These are phyloP conservation scores for Mycena amicta DNA, from an alignment of 768 basidiomycete species.

Conservation along the genomic window DNA sequence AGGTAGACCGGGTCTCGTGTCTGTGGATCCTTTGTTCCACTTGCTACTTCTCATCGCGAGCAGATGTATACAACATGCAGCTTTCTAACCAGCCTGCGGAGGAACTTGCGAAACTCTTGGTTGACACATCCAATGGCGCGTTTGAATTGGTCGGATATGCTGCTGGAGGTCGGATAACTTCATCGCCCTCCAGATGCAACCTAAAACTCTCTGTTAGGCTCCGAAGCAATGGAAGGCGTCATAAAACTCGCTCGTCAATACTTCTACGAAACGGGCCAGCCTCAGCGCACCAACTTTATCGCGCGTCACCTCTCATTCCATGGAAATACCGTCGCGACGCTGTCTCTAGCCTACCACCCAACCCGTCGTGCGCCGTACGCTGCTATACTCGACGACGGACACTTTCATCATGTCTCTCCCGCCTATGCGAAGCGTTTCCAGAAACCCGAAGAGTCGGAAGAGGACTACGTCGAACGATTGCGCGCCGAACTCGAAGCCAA, in stretches of 20 bases:
- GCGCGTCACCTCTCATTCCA: conserved; percentile 80
- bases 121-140: conserved; percentile 70
- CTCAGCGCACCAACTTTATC: conserved; percentile 76
- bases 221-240: conserved; percentile 89
- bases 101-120: conserved; percentile 66
- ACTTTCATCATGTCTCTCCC: conserved; percentile 86
- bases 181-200: too few species aligned
- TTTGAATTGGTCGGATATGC: conserved; percentile 74
- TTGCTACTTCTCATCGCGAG: not conserved
- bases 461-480: conserved; percentile 77
- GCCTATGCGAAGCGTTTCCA: conserved; percentile 86
- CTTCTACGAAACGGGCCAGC: conserved; percentile 68
- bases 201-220: too few species aligned
- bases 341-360: conserved; percentile 71
- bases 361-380: conserved; percentile 69
- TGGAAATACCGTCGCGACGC: conserved; percentile 76
- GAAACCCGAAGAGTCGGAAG: conserved; percentile 67
- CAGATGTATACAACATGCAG: conserved; percentile 83
- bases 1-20: conserved; percentile 80
- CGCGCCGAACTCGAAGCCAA: conserved; percentile 83
- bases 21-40: conserved; percentile 26
- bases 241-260: conserved; percentile 86
- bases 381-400: conserved; percentile 59
- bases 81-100: conserved; percentile 82
- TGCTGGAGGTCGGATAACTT: conserved; percentile 59